Evolutionary conservation across 306 rosid genomes (phyloP), one percentile per base, ranked within the genome.

Genomic region (Ceratonia siliqua): DNA sequence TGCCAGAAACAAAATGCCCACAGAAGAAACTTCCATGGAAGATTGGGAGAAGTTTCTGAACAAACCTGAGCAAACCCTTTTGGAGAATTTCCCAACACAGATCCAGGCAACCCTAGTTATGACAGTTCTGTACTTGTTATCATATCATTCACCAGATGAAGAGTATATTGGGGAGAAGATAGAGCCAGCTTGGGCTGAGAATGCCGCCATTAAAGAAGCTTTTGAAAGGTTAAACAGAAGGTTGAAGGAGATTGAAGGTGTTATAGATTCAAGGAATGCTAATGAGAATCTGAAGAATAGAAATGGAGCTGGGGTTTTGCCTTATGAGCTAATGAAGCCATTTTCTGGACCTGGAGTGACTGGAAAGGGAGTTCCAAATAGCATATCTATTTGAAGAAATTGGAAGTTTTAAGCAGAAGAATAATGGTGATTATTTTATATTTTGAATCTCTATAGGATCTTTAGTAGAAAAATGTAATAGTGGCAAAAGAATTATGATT

Each of bases 321-420:
- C 88, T 49, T 84, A 84, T 65, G 88, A 84, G 73, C 54, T 57
- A 14, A 56, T 84, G 88, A 84, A 84, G n/a, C 88, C 88, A 12
- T 77, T 78, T 58, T 84, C 88, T 15, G 81, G 79, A 3, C 83
- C 88, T 58, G 88, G 88, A 15, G 72, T 84, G 7, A 84, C 88
- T 20, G 85, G 83, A 21, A 81, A 78, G 15, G 88, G 88, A 25
- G 68, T 84, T 43, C 81, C 88, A 63, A 81, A 78, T 38, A 84
- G 88, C 41, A 30, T 84, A 33, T 81, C 88, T n/a, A 84, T 81
- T 25, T 84, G 13, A 70, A 30, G 24, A n/a, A n/a, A n/a, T 18
- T 62, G 11, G 45, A 33, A 1, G 10, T 5, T 49, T 49, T 11
- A 68, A 6, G 10, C 0, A 33, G 2, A 62, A 59, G 15, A 33